A percentile compares a stretch with the other conserved stretches of the same genome.
Evolutionary conservation across 352 stramenopile species (phyloP).

Genomic region (Phytophthora sp.): DNA sequence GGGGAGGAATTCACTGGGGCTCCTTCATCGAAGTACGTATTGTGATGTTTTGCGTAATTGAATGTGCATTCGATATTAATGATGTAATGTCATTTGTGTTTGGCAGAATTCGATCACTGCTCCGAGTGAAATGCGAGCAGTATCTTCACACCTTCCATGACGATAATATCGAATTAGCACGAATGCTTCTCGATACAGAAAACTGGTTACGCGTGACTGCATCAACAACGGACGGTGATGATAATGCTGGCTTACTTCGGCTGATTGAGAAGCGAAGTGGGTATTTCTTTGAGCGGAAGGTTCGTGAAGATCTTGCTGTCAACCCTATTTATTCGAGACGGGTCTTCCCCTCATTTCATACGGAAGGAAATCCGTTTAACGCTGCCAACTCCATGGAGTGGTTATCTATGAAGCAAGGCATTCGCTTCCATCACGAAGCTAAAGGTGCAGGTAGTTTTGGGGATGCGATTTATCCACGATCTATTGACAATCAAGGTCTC

Average conservation of each 20-base stretch:
- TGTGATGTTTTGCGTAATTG: neutral
- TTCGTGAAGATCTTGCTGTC: slow-evolving; percentile 41
- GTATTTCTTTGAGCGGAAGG: slow-evolving; percentile 65
- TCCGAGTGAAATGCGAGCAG: slow-evolving; percentile 83
- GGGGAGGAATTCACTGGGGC: slow-evolving; percentile 86
- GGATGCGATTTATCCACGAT: slow-evolving; percentile 6
- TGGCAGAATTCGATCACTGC: slow-evolving; percentile 60
- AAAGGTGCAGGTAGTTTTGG: neutral
- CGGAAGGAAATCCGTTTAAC: slow-evolving; percentile 70
- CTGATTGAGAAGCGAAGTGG: slow-evolving; percentile 84
- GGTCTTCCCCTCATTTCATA: slow-evolving; percentile 71
- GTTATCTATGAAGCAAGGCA: slow-evolving; percentile 64
- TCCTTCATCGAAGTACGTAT: slow-evolving; percentile 68
- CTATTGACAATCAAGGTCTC: slow-evolving; percentile 24
- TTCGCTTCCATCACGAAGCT: slow-evolving; percentile 52
- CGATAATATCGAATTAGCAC: slow-evolving; percentile 81
- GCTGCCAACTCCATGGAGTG: slow-evolving; percentile 55
- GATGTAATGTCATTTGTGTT: neutral
- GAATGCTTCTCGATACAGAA: slow-evolving; percentile 88
- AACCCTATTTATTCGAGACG: slow-evolving; percentile 72
- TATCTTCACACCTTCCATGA: slow-evolving; percentile 83
- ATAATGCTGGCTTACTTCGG: slow-evolving; percentile 52
- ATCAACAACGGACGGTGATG: slow-evolving; percentile 49
- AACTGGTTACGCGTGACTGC: slow-evolving; percentile 81
- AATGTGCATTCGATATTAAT: neutral